A percentile compares a stretch with the other conserved stretches of the same genome.
These are phyloP conservation scores for Diaporthe humulicola DNA, from an alignment of 2,329 filamentous ascomycete genomes.

Conservation along the genomic window DNA sequence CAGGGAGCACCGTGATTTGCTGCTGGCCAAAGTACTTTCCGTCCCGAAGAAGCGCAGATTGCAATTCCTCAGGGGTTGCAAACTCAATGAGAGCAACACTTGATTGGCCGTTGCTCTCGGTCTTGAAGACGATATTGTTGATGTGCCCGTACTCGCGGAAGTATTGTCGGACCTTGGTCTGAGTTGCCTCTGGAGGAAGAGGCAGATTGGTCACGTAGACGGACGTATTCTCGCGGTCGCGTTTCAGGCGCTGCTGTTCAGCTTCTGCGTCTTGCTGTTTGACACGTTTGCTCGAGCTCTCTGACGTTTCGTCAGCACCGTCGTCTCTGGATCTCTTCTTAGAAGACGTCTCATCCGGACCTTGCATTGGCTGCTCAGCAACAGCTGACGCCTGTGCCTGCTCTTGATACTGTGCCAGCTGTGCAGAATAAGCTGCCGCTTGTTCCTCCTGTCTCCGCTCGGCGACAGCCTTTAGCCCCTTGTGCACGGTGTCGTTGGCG, in stretches of 20 bases:
- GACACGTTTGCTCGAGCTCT: conserved; percentile 75
- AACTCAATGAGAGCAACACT: conserved; percentile 88
- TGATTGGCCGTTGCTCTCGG: conserved; percentile 71
- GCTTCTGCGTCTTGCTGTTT: conserved; percentile 59
- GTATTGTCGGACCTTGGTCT: conserved; percentile 85
- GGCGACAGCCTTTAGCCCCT: conserved; percentile 72
- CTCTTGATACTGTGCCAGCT: conserved; percentile 53
- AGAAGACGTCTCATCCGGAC: conserved; percentile 50
- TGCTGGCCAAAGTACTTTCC: conserved; percentile 82
- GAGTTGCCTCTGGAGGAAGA: conserved; percentile 76
- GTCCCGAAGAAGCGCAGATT: conserved; percentile 84
- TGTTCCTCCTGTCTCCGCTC: conserved; percentile 77
- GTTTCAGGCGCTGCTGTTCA: conserved; percentile 65
- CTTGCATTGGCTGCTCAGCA: conserved; percentile 49
- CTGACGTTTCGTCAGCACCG: conserved; percentile 62
- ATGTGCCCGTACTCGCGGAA: conserved; percentile 92
- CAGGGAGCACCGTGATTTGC: conserved; percentile 80
- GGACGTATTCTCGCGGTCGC: conserved; percentile 92
- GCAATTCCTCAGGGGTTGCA: conserved; percentile 81
- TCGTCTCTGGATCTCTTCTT: conserved; percentile 83
- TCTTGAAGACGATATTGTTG: conserved; percentile 79
- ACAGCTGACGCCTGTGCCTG: conserved; percentile 49
- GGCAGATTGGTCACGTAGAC: conserved; percentile 87
- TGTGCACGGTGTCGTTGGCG: conserved; percentile 80
- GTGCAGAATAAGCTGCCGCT: conserved; percentile 68